Percentiles rank a stretch among this genome's conserved stretches.
phyloP scores from a whole-genome alignment of 305 asterid species.

The Withania somnifera region DNA sequence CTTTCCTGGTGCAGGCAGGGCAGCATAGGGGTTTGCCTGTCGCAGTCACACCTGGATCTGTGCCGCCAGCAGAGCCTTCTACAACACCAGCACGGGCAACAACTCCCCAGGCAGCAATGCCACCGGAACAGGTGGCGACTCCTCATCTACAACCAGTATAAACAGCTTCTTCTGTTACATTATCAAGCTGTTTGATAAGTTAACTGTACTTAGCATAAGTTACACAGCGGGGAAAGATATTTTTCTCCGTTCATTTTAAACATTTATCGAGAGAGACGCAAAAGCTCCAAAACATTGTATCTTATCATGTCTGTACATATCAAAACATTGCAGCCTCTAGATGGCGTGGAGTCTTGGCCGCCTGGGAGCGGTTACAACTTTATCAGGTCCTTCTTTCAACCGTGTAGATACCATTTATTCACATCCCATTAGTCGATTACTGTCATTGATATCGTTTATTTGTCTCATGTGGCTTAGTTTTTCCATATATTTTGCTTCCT shows the following conservation, averaged over 20 bases:
- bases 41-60: slow-evolving; percentile 20
- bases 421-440: neutral
- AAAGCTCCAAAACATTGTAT: neutral
- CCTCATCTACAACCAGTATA: neutral
- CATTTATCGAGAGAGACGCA: neutral
- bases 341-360: neutral
- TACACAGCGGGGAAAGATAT: neutral
- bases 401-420: neutral
- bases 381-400: neutral
- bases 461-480: neutral
- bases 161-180: neutral
- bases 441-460: neutral
- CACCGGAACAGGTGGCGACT: neutral
- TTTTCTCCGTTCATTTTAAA: neutral
- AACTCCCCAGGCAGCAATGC: neutral
- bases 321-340: neutral
- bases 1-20: slow-evolving; percentile 37
- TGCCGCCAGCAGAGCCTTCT: slow-evolving; percentile 5
- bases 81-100: slow-evolving; percentile 7
- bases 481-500: neutral
- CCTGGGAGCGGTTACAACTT: neutral
- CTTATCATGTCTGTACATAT: neutral
- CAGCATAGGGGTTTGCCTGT: slow-evolving; percentile 36
- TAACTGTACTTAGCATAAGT: neutral
- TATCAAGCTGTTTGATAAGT: neutral